Base-by-base conservation (phyloP, 768 basidiomycete genomes). In the Termitomyces sp. region DNA sequence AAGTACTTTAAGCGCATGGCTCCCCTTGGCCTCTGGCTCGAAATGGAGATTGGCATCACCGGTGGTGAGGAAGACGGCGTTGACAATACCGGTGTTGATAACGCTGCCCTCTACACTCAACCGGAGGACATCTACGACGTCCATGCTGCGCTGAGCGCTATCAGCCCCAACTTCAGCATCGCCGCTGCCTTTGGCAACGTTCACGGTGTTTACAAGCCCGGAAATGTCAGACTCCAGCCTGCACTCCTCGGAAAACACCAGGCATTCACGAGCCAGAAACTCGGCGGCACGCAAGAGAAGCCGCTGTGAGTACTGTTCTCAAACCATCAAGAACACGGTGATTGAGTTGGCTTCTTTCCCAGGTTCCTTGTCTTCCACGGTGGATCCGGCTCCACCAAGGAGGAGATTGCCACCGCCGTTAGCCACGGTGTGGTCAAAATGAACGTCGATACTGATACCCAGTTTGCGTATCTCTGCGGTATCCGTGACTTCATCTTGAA, bases 31-130 rank as follows among this genome's bases (percentile, higher is more conserved):
- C 76, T 92, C 59, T 99, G 93, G 93, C 92, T 99, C 72, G 97
- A 99, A 83, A 99, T 99, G 97, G 97, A 99, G 76, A 99, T 99
- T 71, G 97, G 97, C 68, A 98, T 99, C 75, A 99, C 97, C 50
- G 97, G 97, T 67, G 97, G 97, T 66, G 97, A 99, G 73, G 97
- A 99, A 72, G 97, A 98, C 68, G 96, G 97, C 70, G 97, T 99
- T 48, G 96, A 99, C 77, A 99, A 99, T 82, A 88, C 93, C 45
- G 85, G 79, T 41, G 94, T 94, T 60, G 97, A 99, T 77, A 99
- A 98, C 75, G 78, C 86, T 45, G 82, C 83, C 58, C 79, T 98
- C 67, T 99, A 99, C 82, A 99, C 97, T 27, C 97, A 99, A 73
- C 95, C 97, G 39, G 88, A 93, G 65, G 96, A 99, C 64, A 86